These are phyloP conservation scores for Aspergillus chevalieri DNA, from an alignment of 2,329 filamentous ascomycete genomes.

Conservation along the genomic window DNA sequence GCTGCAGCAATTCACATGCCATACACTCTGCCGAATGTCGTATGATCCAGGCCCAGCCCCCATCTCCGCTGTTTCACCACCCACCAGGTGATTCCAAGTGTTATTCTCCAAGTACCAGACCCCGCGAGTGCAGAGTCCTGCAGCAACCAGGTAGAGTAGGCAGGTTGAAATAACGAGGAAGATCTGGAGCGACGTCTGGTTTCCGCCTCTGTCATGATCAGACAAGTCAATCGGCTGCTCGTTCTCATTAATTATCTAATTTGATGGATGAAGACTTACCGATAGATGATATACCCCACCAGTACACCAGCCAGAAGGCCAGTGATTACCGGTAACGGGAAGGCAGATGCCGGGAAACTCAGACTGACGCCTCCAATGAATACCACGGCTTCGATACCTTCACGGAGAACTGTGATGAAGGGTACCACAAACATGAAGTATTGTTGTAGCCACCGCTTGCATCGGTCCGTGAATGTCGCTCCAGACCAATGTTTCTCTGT, in stretches of 20 bases:
- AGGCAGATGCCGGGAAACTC: too few relatives aligned
- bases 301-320: too few relatives aligned
- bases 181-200: constrained; percentile 60
- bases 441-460: too few relatives aligned
- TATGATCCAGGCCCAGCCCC: constrained; percentile 57
- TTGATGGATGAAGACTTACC: too few relatives aligned
- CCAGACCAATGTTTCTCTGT: constrained; percentile 35
- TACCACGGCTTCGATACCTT: too few relatives aligned
- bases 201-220: constrained; percentile 50
- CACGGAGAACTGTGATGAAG: too few relatives aligned
- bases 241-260: too few relatives aligned
- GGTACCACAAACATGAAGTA: too few relatives aligned
- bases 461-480: constrained; percentile 1
- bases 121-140: constrained; percentile 70
- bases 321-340: too few relatives aligned
- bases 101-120: constrained; percentile 70
- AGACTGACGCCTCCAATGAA: too few relatives aligned
- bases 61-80: constrained; percentile 50
- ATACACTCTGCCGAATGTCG: constrained; percentile 69
- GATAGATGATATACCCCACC: too few relatives aligned
- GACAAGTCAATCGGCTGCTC: constrained; percentile 13
- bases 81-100: constrained; percentile 34
- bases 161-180: constrained; percentile 80
- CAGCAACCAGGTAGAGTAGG: constrained; percentile 76
- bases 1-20: constrained; percentile 82